These are phyloP conservation scores for Anastatica hierochuntica DNA, from an alignment of 345 rosid genomes.

Conservation along the genomic window DNA sequence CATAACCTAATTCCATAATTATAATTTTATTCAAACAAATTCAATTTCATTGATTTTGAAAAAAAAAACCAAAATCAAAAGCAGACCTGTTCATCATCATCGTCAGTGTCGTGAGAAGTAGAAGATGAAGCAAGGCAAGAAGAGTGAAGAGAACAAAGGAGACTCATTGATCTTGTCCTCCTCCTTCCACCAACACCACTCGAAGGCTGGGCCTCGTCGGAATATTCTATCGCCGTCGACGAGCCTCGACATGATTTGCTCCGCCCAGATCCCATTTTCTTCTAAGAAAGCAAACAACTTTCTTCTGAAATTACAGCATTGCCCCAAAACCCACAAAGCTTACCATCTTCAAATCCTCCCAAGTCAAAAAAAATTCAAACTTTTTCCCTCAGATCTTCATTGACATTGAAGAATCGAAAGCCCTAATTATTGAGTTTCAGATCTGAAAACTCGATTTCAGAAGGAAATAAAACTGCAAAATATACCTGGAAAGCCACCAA, in stretches of 20 bases:
- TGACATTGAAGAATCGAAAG: slow-evolving; percentile 4
- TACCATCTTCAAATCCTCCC: too few species aligned
- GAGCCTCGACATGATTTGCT: slow-evolving; percentile 46
- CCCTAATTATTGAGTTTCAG: slow-evolving; percentile 13
- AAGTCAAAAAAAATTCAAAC: slow-evolving; percentile 12
- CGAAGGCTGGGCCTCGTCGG: not conserved
- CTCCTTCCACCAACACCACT: slow-evolving; percentile 24
- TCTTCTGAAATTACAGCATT: slow-evolving; percentile 16
- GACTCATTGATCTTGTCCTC: slow-evolving; percentile 37
- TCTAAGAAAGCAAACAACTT: slow-evolving; percentile 5
- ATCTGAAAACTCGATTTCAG: slow-evolving; percentile 22
- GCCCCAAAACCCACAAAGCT: too few species aligned
- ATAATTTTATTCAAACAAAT: too few species aligned
- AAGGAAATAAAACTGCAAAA: too few species aligned
- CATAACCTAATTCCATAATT: not conserved
- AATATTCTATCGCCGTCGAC: not conserved
- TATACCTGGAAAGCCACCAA: slow-evolving; percentile 9
- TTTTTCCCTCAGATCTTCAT: slow-evolving; percentile 13
- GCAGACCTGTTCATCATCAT: slow-evolving; percentile 34
- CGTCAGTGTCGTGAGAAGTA: slow-evolving; percentile 38
- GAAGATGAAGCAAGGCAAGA: slow-evolving; percentile 60
- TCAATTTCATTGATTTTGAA: too few species aligned
- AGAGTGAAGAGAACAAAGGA: slow-evolving; percentile 51
- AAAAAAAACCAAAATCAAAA: too few species aligned
- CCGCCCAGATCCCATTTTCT: slow-evolving; percentile 71